Base-by-base conservation (phyloP, 208 protist species). In the Angomonas desouzai region DNA sequence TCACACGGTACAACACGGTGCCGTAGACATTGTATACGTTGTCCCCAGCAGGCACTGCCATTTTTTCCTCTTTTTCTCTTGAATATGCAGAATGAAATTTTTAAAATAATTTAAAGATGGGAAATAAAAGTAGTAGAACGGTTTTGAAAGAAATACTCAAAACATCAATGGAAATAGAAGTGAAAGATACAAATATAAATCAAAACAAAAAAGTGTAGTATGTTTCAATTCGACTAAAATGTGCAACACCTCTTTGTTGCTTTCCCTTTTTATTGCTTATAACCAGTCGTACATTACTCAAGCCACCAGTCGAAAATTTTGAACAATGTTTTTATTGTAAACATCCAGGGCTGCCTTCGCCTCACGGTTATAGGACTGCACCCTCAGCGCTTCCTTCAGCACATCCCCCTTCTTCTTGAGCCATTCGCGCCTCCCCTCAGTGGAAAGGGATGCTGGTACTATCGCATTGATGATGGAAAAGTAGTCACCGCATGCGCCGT, bases 11-110 rank as follows among this genome's bases (percentile, higher is more conserved):
- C 1, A 91, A 74, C 1, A 91, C 73, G 0, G 87, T 94, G 22
- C 87, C 87, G 18, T 78, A 67, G 10, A 66, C 62, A 56, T 89
- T 77, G 53, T 94, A 94, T 22, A 89, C 61, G 67, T 82, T 91
- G 1, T 51, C 64, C 0, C 55, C 68, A 16, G 77, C 74, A n/a
- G 72, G 55, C 16, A 60, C 45, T 16, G 79, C 66, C 82, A 89
- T 89, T 7, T 22, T 62, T 58, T 20, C 9, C 3, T 23, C n/a
- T 55, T 18, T 38, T 64, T 55, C 3, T 16, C 33, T 4, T 34
- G 22, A 18, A 28, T n/a, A n/a, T n/a, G n/a, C n/a, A n/a, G n/a
- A n/a, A n/a, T n/a, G 36, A 27, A 30, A n/a, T n/a, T 40, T 13
- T 18, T 13, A 6, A 40, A 40, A 40, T 18, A 13, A 40, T 6